Percentiles rank a stretch among this genome's conserved stretches.
phyloP scores from a whole-genome alignment of 2,329 filamentous ascomycete genomes.

The Cadophora gregata region DNA sequence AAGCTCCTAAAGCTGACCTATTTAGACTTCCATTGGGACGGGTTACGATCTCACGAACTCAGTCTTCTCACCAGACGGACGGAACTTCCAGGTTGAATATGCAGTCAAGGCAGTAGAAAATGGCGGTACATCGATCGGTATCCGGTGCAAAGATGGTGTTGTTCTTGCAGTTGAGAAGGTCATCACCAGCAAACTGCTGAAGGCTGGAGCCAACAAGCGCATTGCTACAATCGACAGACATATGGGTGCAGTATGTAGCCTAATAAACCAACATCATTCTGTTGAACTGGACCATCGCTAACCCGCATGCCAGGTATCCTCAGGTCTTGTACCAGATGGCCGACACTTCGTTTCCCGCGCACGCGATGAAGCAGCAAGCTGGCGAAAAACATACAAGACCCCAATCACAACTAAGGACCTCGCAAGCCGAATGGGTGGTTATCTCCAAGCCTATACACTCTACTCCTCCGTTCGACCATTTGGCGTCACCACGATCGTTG shows the following conservation, averaged over 20 bases:
- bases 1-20: slow-evolving; percentile 33
- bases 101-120: slow-evolving; percentile 99
- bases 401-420: slow-evolving; percentile 90
- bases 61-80: slow-evolving; percentile 98
- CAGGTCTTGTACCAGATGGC: slow-evolving; percentile 92
- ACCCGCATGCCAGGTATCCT: slow-evolving; percentile 74
- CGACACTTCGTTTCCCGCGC: slow-evolving; percentile 94
- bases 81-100: slow-evolving; percentile 99
- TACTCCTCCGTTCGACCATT: slow-evolving; percentile 97
- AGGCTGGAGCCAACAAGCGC: slow-evolving; percentile 93
- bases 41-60: slow-evolving; percentile 99
- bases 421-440: slow-evolving; percentile 91
- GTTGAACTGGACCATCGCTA: slow-evolving; percentile 18
- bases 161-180: slow-evolving; percentile 97
- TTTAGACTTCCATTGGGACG: slow-evolving; percentile 97
- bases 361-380: slow-evolving; percentile 89
- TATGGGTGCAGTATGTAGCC: slow-evolving; percentile 79
- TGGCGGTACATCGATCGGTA: slow-evolving; percentile 93
- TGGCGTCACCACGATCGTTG: slow-evolving; percentile 93
- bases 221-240: slow-evolving; percentile 95
- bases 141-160: slow-evolving; percentile 95
- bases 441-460: slow-evolving; percentile 96
- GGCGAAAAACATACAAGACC: slow-evolving; percentile 93
- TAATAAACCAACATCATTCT: background rate
- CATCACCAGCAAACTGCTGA: slow-evolving; percentile 92